A percentile compares a stretch with the other conserved stretches of the same genome.
phyloP scores from a whole-genome alignment of 75 land plant species.

The Selaginella moellendorffii region DNA sequence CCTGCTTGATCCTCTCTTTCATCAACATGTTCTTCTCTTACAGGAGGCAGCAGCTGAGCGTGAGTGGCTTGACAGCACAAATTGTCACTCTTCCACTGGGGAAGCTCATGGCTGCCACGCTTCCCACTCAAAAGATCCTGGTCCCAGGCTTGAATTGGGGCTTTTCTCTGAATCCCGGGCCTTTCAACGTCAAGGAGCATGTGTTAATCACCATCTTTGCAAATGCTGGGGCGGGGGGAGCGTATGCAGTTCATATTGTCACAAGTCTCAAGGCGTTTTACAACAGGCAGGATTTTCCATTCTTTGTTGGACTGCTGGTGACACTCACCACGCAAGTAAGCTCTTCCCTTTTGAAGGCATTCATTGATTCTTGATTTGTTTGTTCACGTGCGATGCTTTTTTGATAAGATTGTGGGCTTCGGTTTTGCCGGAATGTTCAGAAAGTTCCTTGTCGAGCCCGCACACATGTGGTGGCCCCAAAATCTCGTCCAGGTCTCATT shows the following conservation, averaged over 20 bases:
- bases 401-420: not conserved
- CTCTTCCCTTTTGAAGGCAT: too few relatives aligned
- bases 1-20: constrained; percentile 2
- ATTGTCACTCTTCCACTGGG: constrained; percentile 3
- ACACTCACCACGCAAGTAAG: constrained; percentile 30
- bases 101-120: not conserved
- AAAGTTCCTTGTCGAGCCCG: constrained; percentile 16
- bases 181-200: constrained; percentile 60
- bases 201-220: constrained; percentile 48
- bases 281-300: constrained; percentile 13
- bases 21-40: constrained; percentile 3
- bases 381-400: not conserved
- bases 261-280: constrained; percentile 41
- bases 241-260: constrained; percentile 27
- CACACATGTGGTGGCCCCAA: constrained; percentile 66
- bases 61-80: not conserved
- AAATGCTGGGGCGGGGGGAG: constrained; percentile 33
- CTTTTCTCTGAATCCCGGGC: constrained; percentile 58
- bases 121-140: not conserved
- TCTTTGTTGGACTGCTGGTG: constrained; percentile 13
- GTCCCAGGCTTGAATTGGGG: constrained; percentile 4
- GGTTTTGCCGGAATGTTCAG: constrained; percentile 5
- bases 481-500: constrained; percentile 58
- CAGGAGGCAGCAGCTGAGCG: not conserved
- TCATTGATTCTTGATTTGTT: not conserved